These are phyloP conservation scores for Kazachstania africana DNA, from an alignment of 805 yeast genomes.

Conservation along the genomic window DNA sequence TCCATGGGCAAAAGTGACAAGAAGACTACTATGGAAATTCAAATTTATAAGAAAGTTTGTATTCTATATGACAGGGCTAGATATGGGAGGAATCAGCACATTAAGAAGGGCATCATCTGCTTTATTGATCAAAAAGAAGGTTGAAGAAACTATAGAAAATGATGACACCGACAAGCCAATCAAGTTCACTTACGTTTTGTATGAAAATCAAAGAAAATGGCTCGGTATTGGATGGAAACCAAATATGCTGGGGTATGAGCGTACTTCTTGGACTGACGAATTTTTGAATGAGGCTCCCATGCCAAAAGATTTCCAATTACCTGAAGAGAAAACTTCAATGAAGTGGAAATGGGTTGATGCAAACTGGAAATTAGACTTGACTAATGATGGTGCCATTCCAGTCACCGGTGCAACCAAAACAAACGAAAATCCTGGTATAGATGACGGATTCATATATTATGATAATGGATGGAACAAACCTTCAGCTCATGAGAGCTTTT, in stretches of 20 bases:
- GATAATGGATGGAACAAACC: slow-evolving; percentile 95
- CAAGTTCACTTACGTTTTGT: slow-evolving; percentile 80
- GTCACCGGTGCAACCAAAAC: slow-evolving; percentile 45
- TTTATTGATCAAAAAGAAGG: slow-evolving; percentile 26
- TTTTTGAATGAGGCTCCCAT: slow-evolving; percentile 76
- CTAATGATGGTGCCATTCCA: slow-evolving; percentile 78
- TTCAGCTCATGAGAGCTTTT: slow-evolving; percentile 71
- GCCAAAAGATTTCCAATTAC: slow-evolving; percentile 72
- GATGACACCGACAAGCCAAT: slow-evolving; percentile 39
- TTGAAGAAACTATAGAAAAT: slow-evolving; percentile 3
- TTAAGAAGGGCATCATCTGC: slow-evolving; percentile 34
- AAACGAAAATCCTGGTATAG: slow-evolving; percentile 56
- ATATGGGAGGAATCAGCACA: slow-evolving; percentile 45
- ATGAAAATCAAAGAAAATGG: slow-evolving; percentile 95
- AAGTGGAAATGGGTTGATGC: slow-evolving; percentile 93
- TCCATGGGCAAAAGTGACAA: slow-evolving; percentile 67
- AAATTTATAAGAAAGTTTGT: slow-evolving; percentile 53
- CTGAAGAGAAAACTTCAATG: slow-evolving; percentile 63
- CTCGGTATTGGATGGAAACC: slow-evolving; percentile 96
- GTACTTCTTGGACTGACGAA: slow-evolving; percentile 96
- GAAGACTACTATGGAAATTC: slow-evolving; percentile 79
- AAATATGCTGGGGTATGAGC: slow-evolving; percentile 81
- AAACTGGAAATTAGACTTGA: slow-evolving; percentile 81
- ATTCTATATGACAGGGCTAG: slow-evolving; percentile 81
- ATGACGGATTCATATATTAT: slow-evolving; percentile 80